Base-by-base conservation (phyloP, 2,329 filamentous ascomycete genomes). In the Exophiala alcalophila region DNA sequence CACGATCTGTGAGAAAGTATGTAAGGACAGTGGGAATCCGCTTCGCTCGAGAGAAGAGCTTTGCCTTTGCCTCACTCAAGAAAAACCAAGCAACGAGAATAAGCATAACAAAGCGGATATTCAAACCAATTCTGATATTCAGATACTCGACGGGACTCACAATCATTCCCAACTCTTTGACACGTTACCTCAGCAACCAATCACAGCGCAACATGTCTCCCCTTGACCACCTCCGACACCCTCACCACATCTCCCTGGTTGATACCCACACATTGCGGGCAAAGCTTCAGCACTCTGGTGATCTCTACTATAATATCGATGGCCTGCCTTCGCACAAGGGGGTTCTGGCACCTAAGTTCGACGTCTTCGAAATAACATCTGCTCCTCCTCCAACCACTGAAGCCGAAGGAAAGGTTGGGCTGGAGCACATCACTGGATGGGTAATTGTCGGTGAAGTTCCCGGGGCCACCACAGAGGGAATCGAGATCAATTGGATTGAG, bases 241-340 rank as follows among this genome's bases (percentile, higher is more conserved):
- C 44, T 15, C 44, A 42, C 20, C 44, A 47, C 14, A 47, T 47
- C 29, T 47, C 44, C 26, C 28, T 47, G 26, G 28, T 47, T 9
- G 44, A 47, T 32, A 31, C 32, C 8, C 44, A 42, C 27, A 37
- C 44, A n/a, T 23, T 47, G 15, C 38, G 44, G 6, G 44, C 38
- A 9, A 47, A 42, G 33, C 33, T 47, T 28, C 27, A 38, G 7
- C 38, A 47, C 16, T 16, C 24, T 7, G 44, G 44, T 10, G 44
- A 47, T 27, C 15, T 33, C 4, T 47, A 47, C 18, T 42, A 47
- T 15, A 47, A 42, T 23, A 26, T 47, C 21, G 44, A 47, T 18
- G 38, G 31, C 8, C n/a, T 47, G 19, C 44, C 44, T 6, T 47
- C 44, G 21, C 44, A 47, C 11, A 31, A 34, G 6, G 44, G 44